These are phyloP conservation scores for Mycena rosella DNA, from an alignment of 768 basidiomycete genomes.

Conservation along the genomic window DNA sequence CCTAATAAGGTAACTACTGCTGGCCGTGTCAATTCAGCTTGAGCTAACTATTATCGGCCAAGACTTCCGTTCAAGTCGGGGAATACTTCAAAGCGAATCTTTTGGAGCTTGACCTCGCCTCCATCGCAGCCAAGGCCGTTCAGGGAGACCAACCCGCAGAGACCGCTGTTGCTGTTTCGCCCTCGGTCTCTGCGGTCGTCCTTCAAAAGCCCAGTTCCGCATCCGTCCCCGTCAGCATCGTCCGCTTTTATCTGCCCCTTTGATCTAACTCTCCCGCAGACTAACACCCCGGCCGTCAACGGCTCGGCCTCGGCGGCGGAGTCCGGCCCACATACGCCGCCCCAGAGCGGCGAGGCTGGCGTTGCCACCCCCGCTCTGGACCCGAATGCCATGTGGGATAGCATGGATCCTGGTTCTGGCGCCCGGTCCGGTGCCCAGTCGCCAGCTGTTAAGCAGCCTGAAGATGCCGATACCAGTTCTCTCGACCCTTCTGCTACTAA, in stretches of 20 bases:
- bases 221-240: neutral
- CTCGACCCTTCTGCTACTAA: neutral
- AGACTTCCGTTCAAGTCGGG: constrained; percentile 70
- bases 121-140: constrained; percentile 48
- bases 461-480: neutral
- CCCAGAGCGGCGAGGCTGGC: neutral
- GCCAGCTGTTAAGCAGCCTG: no score
- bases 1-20: constrained; percentile 65
- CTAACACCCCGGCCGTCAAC: no score
- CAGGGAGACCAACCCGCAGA: neutral
- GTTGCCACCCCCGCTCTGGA: neutral
- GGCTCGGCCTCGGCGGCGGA: no score
- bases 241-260: no score
- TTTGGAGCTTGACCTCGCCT: constrained; percentile 55
- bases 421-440: no score
- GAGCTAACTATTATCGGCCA: neutral
- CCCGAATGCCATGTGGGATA: constrained; percentile 30
- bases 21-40: neutral
- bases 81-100: constrained; percentile 63
- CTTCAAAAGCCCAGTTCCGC: neutral
- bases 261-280: no score
- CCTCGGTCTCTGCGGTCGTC: constrained; percentile 1
- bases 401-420: constrained; percentile 33
- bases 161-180: constrained; percentile 11
- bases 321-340: neutral